Percentiles rank a stretch among this genome's conserved stretches.
Evolutionary conservation across 2,329 filamentous ascomycete species (phyloP).

Genomic region (Aspergillus novoparasiticus): DNA sequence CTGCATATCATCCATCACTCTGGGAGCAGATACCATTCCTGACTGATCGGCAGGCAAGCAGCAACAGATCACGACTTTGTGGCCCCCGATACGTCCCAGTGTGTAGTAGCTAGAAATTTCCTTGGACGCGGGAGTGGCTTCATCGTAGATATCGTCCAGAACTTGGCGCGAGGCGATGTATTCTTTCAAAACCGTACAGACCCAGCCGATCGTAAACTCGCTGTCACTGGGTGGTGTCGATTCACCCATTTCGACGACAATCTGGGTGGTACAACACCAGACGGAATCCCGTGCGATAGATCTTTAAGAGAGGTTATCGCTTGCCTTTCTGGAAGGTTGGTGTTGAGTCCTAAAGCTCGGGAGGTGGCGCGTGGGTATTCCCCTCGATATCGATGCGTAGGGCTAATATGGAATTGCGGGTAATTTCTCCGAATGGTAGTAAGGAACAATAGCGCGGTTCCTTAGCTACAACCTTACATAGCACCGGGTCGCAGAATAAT

Average conservation of each 20-base stretch:
- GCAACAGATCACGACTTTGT: too few species aligned
- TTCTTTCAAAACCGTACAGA: not conserved
- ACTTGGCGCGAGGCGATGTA: not conserved
- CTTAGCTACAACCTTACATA: not conserved
- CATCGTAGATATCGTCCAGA: too few species aligned
- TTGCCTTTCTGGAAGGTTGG: rapidly evolving
- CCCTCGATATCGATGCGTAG: not conserved
- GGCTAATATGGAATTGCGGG: not conserved
- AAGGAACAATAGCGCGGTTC: not conserved
- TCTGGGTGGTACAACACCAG: not conserved
- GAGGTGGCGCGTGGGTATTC: not conserved
- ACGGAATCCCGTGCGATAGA: rapidly evolving
- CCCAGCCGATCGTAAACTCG: not conserved
- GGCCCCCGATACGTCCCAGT: too few species aligned
- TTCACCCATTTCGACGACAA: not conserved
- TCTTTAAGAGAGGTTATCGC: rapidly evolving
- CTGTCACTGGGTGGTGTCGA: not conserved
- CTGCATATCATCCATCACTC: too few species aligned
- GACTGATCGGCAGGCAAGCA: too few species aligned
- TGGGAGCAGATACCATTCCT: too few species aligned
- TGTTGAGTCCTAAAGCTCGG: too few species aligned
- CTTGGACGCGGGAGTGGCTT: too few species aligned
- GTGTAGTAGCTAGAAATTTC: too few species aligned
- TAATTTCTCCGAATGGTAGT: not conserved
- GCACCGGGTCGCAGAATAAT: not conserved